Base-by-base conservation (phyloP, 257 asterid species). In the Oldenlandia corymbosa region DNA sequence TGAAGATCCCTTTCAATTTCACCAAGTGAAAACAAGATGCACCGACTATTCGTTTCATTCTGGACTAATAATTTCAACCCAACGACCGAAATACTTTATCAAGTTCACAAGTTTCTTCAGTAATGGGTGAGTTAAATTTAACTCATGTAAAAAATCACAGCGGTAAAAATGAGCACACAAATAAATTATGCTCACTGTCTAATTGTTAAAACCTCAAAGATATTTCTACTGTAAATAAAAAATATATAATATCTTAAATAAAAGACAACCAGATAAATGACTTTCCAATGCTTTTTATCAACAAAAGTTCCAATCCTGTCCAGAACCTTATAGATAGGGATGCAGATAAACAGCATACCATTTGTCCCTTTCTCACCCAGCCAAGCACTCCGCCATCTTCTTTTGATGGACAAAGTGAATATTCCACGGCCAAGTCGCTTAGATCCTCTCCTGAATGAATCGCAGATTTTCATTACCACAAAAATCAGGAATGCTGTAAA, bases 301-400 rank as follows among this genome's bases (percentile, higher is more conserved):
- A 34, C 4, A 34, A 4, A 13, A 17, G 36, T 32, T n/a, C 10
- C 21, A 31, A 28, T 43, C 11, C 8, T 13, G 37, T 27, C 26
- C 18, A 43, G 16, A 43, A 36, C 12, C 11, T 43, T 45, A 36
- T 27, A 31, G 43, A 42, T 69, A 61, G 56, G 58, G 58, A 68
- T 31, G 66, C 54, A 49, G 48, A 66, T 48, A 57, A 64, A 65
- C 34, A 76, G 45, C 94, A 60, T 85, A 92, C 99, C 99, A 92
- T 89, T 81, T 92, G 97, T 30, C 97, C 99, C 83, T 77, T 92
- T 73, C 84, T 81, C 79, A 92, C 99, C 99, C 99, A 92, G 71
- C 99, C 99, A 74, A 92, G 99, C 97, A 89, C 89, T 48, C 99
- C 99, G 17, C 99, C 99, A 54, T 87, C 93, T 68, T 92, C 91